Conservation (phyloP, 169 alveolate genomes). For the Cryptosporidium baileyi region DNA sequence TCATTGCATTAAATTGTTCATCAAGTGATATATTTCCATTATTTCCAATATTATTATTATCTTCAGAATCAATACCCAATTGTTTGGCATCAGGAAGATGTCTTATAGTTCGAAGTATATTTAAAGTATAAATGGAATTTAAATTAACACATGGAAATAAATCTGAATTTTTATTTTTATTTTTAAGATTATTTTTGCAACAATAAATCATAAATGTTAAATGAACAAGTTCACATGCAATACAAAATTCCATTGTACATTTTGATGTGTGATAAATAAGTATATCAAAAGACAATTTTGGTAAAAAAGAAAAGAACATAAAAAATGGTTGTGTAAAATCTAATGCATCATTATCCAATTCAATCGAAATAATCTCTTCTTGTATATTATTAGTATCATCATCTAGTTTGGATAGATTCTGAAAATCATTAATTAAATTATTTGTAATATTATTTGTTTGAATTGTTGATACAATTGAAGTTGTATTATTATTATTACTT, state of each 20-base stretch:
- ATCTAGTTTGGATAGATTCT: too few species aligned
- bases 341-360: slow-evolving; percentile 42
- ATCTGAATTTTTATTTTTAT: not conserved
- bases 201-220: slow-evolving; percentile 36
- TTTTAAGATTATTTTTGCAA: slow-evolving; percentile 9
- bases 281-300: slow-evolving; percentile 19
- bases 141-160: slow-evolving; percentile 29
- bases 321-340: slow-evolving; percentile 65
- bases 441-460: not conserved
- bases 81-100: slow-evolving; percentile 49
- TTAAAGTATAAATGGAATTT: slow-evolving; percentile 7
- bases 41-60: not conserved
- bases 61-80: slow-evolving; percentile 50
- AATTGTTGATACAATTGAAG: not conserved
- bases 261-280: slow-evolving; percentile 25
- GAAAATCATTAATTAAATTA: not conserved
- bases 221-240: slow-evolving; percentile 58
- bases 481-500: not conserved
- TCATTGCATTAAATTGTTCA: not conserved
- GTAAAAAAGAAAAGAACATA: slow-evolving; percentile 21
- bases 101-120: slow-evolving; percentile 39
- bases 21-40: not conserved
- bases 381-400: not conserved
- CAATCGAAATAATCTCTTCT: slow-evolving; percentile 37
- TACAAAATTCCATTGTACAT: slow-evolving; percentile 34